Evolutionary conservation across 352 stramenopile genomes (phyloP).

Genomic region (Pythium diclinum): DNA sequence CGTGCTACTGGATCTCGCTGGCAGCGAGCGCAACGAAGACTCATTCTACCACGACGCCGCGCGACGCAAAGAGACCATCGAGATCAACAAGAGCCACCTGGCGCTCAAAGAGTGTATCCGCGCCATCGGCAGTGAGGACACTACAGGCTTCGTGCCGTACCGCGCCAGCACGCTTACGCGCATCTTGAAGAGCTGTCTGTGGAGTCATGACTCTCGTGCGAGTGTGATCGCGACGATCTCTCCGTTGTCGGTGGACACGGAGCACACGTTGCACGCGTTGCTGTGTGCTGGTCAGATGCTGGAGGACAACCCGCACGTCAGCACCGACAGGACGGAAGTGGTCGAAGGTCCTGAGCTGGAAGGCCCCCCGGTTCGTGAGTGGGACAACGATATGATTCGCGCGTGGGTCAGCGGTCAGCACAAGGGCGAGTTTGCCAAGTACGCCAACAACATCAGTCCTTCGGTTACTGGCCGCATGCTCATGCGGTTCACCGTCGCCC

Average conservation of each 20-base stretch:
- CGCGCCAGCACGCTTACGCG: constrained; percentile 66
- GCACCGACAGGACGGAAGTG: constrained; percentile 51
- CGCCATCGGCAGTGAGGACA: constrained; percentile 58
- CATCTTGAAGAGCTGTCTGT: constrained; percentile 72
- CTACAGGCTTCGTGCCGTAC: constrained; percentile 61
- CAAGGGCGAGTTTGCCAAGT: constrained; percentile 53
- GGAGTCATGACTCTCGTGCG: constrained; percentile 53
- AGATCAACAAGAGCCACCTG: constrained; percentile 85
- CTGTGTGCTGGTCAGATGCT: constrained; percentile 71
- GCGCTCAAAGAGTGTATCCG: constrained; percentile 82
- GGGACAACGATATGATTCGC: constrained; percentile 50
- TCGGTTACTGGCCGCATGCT: constrained; percentile 58
- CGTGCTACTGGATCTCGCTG: constrained; percentile 62
- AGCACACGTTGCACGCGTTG: constrained; percentile 78
- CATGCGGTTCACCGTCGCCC: constrained; percentile 52
- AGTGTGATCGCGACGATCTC: constrained; percentile 83
- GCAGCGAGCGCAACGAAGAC: constrained; percentile 77
- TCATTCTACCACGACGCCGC: constrained; percentile 74
- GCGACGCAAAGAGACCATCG: constrained; percentile 64
- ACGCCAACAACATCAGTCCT: constrained; percentile 39
- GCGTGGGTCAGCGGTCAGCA: constrained; percentile 51
- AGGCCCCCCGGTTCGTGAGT: constrained; percentile 50
- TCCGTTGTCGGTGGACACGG: constrained; percentile 64
- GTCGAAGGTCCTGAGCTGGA: constrained; percentile 31
- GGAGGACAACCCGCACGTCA: constrained; percentile 48